A percentile compares a stretch with the other conserved stretches of the same genome.
These are phyloP conservation scores for Paratinospora sagittata DNA, from an alignment of 164 flowering plant species.

Conservation along the genomic window DNA sequence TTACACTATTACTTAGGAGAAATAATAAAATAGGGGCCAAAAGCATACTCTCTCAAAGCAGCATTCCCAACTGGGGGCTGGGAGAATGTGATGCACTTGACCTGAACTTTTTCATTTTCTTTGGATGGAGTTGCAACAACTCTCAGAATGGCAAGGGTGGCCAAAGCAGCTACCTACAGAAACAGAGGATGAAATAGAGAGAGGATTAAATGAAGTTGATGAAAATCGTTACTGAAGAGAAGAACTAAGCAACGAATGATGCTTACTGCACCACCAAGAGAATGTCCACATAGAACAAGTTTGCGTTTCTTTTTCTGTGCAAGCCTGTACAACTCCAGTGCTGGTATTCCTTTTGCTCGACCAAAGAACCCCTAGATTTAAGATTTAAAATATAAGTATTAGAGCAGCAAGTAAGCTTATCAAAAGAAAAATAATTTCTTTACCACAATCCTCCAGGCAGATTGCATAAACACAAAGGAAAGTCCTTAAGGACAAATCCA, in stretches of 20 bases:
- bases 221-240: not conserved
- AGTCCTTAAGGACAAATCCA: not conserved
- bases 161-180: conserved; percentile 81
- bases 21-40: conserved; percentile 1
- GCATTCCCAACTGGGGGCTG: conserved; percentile 99
- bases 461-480: not conserved
- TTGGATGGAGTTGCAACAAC: conserved; percentile 65
- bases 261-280: conserved; percentile 99
- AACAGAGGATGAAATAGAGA: conserved; percentile 4
- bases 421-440: not conserved
- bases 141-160: conserved; percentile 93
- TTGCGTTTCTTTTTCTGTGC: conserved; percentile 92
- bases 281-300: conserved; percentile 96
- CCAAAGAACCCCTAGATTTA: conserved; percentile 78
- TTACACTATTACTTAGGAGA: not conserved
- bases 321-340: conserved; percentile 89
- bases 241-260: conserved; percentile 8
- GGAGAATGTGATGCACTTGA: conserved; percentile 95
- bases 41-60: conserved; percentile 85
- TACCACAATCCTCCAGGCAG: not conserved
- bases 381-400: conserved; percentile 6
- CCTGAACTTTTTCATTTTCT: conserved; percentile 58
- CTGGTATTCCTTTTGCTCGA: conserved; percentile 99
- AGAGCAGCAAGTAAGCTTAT: too few species aligned
- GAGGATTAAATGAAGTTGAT: not conserved